A percentile compares a stretch with the other conserved stretches of the same genome.
phyloP scores from a whole-genome alignment of 176 grass and related monocot genomes.

The Oropetium thomaeum region DNA sequence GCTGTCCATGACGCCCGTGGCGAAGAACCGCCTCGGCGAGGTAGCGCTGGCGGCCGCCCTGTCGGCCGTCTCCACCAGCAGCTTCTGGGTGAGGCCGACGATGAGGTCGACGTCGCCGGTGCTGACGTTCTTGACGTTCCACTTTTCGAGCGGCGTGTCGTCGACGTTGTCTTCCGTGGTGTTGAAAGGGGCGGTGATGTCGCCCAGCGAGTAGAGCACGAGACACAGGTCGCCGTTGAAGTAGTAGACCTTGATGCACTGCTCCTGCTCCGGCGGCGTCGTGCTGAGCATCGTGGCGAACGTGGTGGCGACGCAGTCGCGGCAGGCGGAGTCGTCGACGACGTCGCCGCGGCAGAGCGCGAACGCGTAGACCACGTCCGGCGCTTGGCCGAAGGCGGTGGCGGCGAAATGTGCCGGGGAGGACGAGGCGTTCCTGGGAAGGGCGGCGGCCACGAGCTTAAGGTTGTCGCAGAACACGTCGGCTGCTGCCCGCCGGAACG shows the following conservation, averaged over 20 bases:
- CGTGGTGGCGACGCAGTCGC: no score
- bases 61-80: background rate
- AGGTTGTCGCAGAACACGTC: no score
- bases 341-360: constrained; percentile 42
- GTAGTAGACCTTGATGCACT: no score
- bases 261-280: no score
- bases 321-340: no score
- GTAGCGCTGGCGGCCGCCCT: background rate
- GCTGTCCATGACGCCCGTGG: background rate
- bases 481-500: no score
- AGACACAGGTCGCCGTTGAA: no score
- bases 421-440: no score
- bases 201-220: no score
- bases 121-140: background rate
- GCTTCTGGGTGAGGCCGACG: background rate
- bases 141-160: background rate
- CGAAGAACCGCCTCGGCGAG: background rate
- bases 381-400: background rate
- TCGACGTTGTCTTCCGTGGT: background rate
- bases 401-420: no score
- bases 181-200: background rate
- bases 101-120: background rate
- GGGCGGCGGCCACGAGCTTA: no score
- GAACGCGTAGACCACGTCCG: constrained; percentile 24
- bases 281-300: no score